These are phyloP conservation scores for Peniophora sp. DNA, from an alignment of 1,284 basidiomycete genomes.

Conservation along the genomic window DNA sequence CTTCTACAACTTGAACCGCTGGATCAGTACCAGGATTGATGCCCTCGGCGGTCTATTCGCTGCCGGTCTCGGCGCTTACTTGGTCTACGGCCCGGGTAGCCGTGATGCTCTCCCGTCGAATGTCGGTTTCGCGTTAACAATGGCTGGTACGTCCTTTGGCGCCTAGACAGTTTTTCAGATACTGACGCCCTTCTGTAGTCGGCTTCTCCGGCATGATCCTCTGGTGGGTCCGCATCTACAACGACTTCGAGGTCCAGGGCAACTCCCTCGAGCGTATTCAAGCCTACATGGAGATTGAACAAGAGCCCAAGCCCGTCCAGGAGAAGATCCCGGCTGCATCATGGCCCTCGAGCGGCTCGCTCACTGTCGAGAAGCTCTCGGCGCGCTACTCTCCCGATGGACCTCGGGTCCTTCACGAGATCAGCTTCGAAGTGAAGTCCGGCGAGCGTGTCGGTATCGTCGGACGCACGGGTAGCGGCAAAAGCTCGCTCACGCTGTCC, in stretches of 20 bases:
- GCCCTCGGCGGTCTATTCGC: constrained; percentile 44
- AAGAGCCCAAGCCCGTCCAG: constrained; percentile 48
- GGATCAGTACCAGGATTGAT: constrained; percentile 50
- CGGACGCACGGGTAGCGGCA: constrained; percentile 71
- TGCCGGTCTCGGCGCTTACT: constrained; percentile 42
- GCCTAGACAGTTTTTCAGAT: background rate
- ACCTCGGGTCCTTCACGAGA: constrained; percentile 36
- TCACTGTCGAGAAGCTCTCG: constrained; percentile 55
- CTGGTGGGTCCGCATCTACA: constrained; percentile 43
- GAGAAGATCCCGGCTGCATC: constrained; percentile 61
- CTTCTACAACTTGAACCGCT: constrained; percentile 51
- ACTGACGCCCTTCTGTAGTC: constrained; percentile 21
- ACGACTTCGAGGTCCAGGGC: constrained; percentile 55
- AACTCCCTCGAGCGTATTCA: constrained; percentile 68
- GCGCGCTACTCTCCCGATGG: constrained; percentile 43
- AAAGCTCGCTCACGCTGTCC: constrained; percentile 39
- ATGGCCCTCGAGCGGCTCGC: constrained; percentile 69
- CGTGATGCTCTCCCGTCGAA: constrained; percentile 31
- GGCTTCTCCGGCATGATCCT: constrained; percentile 49
- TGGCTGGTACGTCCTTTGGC: constrained; percentile 28
- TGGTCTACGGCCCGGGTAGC: constrained; percentile 35
- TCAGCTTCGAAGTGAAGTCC: constrained; percentile 37
- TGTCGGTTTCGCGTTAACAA: constrained; percentile 43
- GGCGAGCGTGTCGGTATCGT: constrained; percentile 51
- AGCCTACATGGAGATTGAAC: constrained; percentile 64